Evolutionary conservation across 345 rosid species (phyloP).

Genomic region (Excoecaria agallocha): DNA sequence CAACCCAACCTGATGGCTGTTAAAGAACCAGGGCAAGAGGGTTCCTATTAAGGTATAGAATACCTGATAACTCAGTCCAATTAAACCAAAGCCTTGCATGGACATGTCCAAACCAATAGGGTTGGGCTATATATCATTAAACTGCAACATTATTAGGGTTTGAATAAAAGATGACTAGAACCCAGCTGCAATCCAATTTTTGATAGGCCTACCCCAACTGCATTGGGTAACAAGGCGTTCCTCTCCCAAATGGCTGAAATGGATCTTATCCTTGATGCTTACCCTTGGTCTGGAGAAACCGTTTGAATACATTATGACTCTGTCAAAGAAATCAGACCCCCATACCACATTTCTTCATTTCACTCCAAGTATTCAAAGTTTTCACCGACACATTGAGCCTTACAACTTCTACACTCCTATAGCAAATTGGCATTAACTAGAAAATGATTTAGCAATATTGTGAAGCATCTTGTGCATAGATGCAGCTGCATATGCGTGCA

Average conservation of each 20-base stretch:
- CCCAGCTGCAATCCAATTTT: no score
- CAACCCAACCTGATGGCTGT: neutral
- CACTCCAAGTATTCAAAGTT: neutral
- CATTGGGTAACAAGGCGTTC: no score
- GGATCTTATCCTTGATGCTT: neutral
- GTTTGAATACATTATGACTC: neutral
- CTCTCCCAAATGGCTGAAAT: no score
- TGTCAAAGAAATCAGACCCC: neutral
- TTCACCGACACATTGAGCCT: neutral
- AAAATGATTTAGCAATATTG: neutral
- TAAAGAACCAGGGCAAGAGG: neutral
- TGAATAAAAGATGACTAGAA: no score
- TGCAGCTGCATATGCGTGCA: neutral
- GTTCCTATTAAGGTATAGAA: neutral
- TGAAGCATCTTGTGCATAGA: no score
- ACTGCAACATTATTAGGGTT: no score
- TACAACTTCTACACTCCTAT: neutral
- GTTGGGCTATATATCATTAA: no score
- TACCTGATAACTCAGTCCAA: neutral
- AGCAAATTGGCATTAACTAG: neutral
- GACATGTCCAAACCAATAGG: no score
- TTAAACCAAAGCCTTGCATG: neutral
- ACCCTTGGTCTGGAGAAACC: neutral
- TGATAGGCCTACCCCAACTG: no score
- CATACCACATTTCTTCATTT: neutral